phyloP scores from a whole-genome alignment of 306 rosid genomes.

The Begonia fuchsioides region DNA sequence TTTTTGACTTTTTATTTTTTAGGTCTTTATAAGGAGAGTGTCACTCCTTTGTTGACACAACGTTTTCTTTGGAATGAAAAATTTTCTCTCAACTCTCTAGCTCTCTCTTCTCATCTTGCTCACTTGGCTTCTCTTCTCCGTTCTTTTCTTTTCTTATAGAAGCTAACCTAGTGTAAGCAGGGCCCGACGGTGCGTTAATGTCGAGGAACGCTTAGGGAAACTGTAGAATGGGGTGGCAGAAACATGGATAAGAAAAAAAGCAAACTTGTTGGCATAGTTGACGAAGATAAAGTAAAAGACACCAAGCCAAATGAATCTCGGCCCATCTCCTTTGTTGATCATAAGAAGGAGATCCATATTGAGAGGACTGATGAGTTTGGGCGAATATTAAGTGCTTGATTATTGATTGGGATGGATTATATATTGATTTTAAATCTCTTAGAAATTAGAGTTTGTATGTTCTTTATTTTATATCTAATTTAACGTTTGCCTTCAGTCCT shows the following conservation, averaged over 20 bases:
- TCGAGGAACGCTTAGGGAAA: constrained; percentile 89
- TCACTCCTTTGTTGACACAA: too few species aligned
- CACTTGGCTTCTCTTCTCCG: constrained; percentile 44
- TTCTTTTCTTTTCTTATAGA: constrained; percentile 34
- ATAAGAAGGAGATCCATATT: constrained; percentile 70
- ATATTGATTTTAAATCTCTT: too few species aligned
- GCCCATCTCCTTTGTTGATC: constrained; percentile 22
- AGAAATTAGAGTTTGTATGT: too few species aligned
- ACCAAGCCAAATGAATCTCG: constrained; percentile 27
- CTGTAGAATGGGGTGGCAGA: constrained; percentile 95
- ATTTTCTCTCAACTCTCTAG: too few species aligned
- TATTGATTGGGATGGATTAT: too few species aligned
- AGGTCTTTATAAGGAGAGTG: too few species aligned
- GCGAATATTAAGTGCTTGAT: constrained; percentile 56
- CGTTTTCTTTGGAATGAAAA: too few species aligned
- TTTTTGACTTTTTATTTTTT: too few species aligned
- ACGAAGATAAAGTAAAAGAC: constrained; percentile 50
- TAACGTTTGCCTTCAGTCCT: neutral
- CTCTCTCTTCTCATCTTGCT: too few species aligned
- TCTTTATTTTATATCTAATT: too few species aligned
- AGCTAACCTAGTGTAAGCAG: too few species aligned
- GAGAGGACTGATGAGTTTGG: constrained; percentile 94
- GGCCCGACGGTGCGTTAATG: constrained; percentile 53
- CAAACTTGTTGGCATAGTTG: constrained; percentile 74
- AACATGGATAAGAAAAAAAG: constrained; percentile 98